Evolutionary conservation across 495 filamentous ascomycete species (phyloP).

Genomic region (Aspergillus ellipticus): DNA sequence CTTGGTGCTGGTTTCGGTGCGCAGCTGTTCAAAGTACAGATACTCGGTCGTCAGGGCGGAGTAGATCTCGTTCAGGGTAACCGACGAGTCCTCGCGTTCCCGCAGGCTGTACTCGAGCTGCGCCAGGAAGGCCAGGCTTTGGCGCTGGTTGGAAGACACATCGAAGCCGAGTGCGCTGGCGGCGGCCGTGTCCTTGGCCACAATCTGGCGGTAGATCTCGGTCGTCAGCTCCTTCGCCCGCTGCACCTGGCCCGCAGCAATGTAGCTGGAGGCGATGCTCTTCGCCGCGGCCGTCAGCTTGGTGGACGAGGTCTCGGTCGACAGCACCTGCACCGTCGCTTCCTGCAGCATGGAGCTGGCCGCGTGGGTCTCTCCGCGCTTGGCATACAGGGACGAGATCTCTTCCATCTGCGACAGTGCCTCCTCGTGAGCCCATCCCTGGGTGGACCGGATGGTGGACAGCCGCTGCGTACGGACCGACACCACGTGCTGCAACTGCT

Average conservation of each 20-base stretch:
- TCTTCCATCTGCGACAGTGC: slow-evolving; percentile 31
- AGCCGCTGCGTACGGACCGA: slow-evolving; percentile 27
- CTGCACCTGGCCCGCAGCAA: slow-evolving; percentile 25
- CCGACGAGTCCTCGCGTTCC: slow-evolving; percentile 18
- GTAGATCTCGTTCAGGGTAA: slow-evolving; percentile 34
- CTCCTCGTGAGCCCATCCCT: slow-evolving; percentile 39
- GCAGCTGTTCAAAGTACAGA: slow-evolving; percentile 38
- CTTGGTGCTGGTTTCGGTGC: slow-evolving; percentile 25
- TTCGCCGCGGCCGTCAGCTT: slow-evolving; percentile 27
- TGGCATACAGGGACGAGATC: slow-evolving; percentile 29
- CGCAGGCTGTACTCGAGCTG: slow-evolving; percentile 35
- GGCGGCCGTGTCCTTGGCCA: slow-evolving; percentile 19
- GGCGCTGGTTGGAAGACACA: slow-evolving; percentile 27
- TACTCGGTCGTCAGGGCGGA: slow-evolving; percentile 34
- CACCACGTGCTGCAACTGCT: slow-evolving; percentile 26
- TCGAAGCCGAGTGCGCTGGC: slow-evolving; percentile 17
- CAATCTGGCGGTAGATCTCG: slow-evolving; percentile 35
- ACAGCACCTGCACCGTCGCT: slow-evolving; percentile 28
- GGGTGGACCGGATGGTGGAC: slow-evolving; percentile 20
- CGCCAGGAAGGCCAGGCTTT: slow-evolving; percentile 36
- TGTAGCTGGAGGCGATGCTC: slow-evolving; percentile 32
- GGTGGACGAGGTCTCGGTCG: slow-evolving; percentile 27
- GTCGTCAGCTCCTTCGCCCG: slow-evolving; percentile 28
- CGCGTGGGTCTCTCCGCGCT: slow-evolving; percentile 22
- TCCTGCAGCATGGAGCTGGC: slow-evolving; percentile 29